Percentiles rank a stretch among this genome's conserved stretches.
These are phyloP conservation scores for Amanita thiersii DNA, from an alignment of 768 basidiomycete genomes.

Conservation along the genomic window DNA sequence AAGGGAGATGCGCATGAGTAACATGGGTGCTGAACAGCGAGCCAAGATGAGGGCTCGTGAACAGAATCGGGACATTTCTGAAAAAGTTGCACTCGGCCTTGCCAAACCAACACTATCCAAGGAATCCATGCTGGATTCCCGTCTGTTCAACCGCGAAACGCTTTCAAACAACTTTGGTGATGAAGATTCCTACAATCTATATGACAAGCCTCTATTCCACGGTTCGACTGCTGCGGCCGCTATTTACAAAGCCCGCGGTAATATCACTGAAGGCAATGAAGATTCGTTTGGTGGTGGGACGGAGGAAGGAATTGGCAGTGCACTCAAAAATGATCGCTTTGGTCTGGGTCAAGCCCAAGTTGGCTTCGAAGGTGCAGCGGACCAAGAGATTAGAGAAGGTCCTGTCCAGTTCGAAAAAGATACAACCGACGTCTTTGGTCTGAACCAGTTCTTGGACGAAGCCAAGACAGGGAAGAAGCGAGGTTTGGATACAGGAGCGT, in stretches of 20 bases:
- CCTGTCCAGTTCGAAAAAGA: constrained; percentile 99
- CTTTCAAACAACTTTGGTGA: constrained; percentile 76
- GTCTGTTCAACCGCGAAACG: constrained; percentile 95
- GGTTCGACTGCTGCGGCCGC: constrained; percentile 96
- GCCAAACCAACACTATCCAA: constrained; percentile 96
- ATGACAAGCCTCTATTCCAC: constrained; percentile 93
- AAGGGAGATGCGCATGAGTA: constrained; percentile 96
- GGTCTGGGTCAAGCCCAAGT: constrained; percentile 74
- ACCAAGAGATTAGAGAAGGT: constrained; percentile 81
- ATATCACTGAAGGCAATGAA: constrained; percentile 77
- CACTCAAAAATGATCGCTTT: constrained; percentile 91
- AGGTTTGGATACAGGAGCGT: constrained; percentile 72
- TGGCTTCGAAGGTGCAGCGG: constrained; percentile 88
- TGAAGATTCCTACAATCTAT: constrained; percentile 90
- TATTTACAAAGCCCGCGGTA: constrained; percentile 95
- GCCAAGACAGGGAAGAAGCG: constrained; percentile 94
- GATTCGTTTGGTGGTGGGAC: constrained; percentile 93
- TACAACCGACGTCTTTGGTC: constrained; percentile 90
- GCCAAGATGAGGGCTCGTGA: constrained; percentile 94
- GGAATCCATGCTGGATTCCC: constrained; percentile 95
- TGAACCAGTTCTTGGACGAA: constrained; percentile 95
- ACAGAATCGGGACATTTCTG: constrained; percentile 98
- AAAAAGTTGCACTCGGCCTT: constrained; percentile 95
- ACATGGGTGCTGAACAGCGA: constrained; percentile 96
- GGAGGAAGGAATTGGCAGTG: constrained; percentile 88